Evolutionary conservation across 2,329 filamentous ascomycete genomes (phyloP).

Genomic region (Fusarium marasasianum): DNA sequence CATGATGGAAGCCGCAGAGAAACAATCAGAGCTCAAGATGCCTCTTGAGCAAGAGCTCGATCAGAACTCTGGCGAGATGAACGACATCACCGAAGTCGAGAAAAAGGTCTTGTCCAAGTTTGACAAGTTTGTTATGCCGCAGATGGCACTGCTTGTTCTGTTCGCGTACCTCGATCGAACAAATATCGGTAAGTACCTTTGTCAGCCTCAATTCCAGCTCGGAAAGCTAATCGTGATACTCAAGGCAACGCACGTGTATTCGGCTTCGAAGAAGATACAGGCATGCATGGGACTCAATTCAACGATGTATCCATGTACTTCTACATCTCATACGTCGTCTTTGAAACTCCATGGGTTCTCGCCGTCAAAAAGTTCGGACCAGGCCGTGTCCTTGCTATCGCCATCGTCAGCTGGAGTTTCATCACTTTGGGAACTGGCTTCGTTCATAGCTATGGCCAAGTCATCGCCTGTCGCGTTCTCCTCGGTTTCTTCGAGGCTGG

Average conservation of each 20-base stretch:
- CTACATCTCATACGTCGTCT: conserved; percentile 47
- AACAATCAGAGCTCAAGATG: neutral
- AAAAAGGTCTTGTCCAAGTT: conserved; percentile 38
- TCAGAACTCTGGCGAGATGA: neutral
- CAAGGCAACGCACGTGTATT: conserved; percentile 48
- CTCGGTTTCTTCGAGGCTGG: conserved; percentile 50
- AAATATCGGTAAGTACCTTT: conserved; percentile 32
- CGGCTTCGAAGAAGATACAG: conserved; percentile 46
- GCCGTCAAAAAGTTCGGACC: conserved; percentile 47
- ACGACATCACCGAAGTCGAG: neutral
- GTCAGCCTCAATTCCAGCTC: rapidly evolving
- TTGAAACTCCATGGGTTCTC: conserved; percentile 46
- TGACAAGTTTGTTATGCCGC: conserved; percentile 43
- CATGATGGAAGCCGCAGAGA: neutral
- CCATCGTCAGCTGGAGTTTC: conserved; percentile 48
- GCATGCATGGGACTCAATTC: conserved; percentile 45
- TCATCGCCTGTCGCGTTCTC: conserved; percentile 45
- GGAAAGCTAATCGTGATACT: neutral
- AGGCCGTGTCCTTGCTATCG: conserved; percentile 37
- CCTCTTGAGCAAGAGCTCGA: neutral
- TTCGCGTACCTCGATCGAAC: conserved; percentile 43
- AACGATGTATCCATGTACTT: conserved; percentile 45
- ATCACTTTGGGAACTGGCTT: conserved; percentile 47
- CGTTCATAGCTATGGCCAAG: conserved; percentile 39
- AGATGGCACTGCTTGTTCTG: conserved; percentile 38